phyloP scores from a whole-genome alignment of 805 yeast species.

The Candida golubevii region DNA sequence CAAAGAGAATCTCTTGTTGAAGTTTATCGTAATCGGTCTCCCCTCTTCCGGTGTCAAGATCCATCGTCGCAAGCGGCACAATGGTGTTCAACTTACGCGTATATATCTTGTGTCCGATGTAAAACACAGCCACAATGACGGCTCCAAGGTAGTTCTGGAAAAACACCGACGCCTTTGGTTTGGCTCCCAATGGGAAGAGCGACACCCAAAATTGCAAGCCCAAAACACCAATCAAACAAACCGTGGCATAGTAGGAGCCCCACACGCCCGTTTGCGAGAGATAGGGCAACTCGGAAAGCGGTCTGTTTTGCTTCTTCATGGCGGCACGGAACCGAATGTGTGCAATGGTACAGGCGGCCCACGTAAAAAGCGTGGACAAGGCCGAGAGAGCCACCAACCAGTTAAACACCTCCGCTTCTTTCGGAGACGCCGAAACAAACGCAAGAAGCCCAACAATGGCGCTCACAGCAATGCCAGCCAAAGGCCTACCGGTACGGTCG shows the following conservation, averaged over 20 bases:
- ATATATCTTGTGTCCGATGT: conserved; percentile 22
- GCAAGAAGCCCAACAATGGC: conserved; percentile 36
- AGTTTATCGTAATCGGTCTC: conserved; percentile 22
- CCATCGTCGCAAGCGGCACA: conserved; percentile 21
- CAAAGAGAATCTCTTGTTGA: conserved; percentile 21
- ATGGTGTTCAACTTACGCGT: conserved; percentile 18
- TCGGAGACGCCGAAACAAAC: conserved; percentile 39
- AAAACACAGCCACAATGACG: conserved; percentile 20
- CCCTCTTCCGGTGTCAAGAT: conserved; percentile 25
- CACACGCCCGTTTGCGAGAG: conserved; percentile 43
- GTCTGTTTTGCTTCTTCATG: conserved; percentile 37
- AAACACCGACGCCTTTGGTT: conserved; percentile 19
- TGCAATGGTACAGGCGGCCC: conserved; percentile 39
- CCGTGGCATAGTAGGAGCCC: conserved; percentile 25
- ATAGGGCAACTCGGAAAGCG: conserved; percentile 49
- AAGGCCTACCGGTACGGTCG: conserved; percentile 39
- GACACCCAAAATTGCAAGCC: conserved; percentile 27
- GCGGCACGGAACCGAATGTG: conserved; percentile 40
- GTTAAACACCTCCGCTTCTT: conserved; percentile 32
- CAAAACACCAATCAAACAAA: conserved; percentile 20
- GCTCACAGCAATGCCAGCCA: conserved; percentile 31
- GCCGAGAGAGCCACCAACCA: conserved; percentile 43
- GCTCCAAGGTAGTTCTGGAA: conserved; percentile 27
- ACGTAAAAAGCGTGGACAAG: conserved; percentile 39
- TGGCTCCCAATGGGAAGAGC: conserved; percentile 22